Evolutionary conservation across 2,329 filamentous ascomycete genomes (phyloP).

Genomic region (Ceratocystis diversiconidia): DNA sequence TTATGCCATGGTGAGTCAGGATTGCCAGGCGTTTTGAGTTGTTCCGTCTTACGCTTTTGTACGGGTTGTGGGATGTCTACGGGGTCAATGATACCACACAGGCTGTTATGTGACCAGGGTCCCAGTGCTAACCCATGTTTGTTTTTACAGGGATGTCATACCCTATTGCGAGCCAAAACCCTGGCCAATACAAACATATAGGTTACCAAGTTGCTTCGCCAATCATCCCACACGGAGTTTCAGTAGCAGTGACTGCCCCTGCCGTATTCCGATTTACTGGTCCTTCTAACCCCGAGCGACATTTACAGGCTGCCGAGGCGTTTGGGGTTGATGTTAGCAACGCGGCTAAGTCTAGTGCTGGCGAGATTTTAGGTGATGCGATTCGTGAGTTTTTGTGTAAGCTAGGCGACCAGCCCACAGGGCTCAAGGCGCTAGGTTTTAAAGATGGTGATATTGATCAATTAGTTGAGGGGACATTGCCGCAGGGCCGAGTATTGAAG

Average conservation of each 20-base stretch:
- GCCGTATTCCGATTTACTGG: constrained; percentile 90
- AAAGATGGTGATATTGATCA: constrained; percentile 57
- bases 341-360: constrained; percentile 78
- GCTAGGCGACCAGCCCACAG: constrained; percentile 80
- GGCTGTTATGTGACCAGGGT: neutral
- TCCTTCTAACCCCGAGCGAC: constrained; percentile 80
- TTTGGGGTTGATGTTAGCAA: constrained; percentile 84
- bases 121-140: neutral
- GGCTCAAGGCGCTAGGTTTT: constrained; percentile 75
- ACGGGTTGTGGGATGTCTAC: neutral
- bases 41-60: neutral
- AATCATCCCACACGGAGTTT: constrained; percentile 92
- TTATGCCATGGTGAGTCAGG: constrained; percentile 42
- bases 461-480: constrained; percentile 86
- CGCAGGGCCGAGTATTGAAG: constrained; percentile 81
- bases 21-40: neutral
- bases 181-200: constrained; percentile 62
- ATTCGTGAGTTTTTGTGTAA: constrained; percentile 65
- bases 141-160: constrained; percentile 67
- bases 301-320: constrained; percentile 73
- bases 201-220: constrained; percentile 67
- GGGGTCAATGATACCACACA: neutral
- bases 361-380: constrained; percentile 74
- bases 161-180: constrained; percentile 90
- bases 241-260: constrained; percentile 82